A percentile compares a stretch with the other conserved stretches of the same genome.
Evolutionary conservation across 176 grass and related monocot species (phyloP).

Genomic region (Avena sativa): DNA sequence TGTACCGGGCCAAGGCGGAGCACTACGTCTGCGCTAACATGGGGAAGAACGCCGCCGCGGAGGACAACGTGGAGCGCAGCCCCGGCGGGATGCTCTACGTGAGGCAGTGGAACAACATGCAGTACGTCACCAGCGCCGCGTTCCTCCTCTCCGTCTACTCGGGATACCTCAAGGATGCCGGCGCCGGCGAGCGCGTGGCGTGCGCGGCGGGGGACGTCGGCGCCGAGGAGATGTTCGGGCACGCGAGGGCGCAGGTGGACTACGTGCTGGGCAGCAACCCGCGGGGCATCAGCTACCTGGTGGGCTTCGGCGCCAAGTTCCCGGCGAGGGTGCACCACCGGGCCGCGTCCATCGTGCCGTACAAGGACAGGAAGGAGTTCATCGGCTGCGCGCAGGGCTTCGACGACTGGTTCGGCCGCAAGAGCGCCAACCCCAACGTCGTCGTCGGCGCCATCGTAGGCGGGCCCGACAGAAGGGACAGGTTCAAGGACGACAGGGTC

Average conservation of each 20-base stretch:
- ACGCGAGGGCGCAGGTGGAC: constrained; percentile 56
- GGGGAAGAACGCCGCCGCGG: constrained; percentile 49
- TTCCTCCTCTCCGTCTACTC: constrained; percentile 76
- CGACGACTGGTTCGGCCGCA: constrained; percentile 60
- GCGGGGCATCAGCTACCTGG: constrained; percentile 71
- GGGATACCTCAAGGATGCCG: constrained; percentile 29
- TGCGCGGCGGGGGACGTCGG: constrained; percentile 28
- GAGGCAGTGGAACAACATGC: constrained; percentile 88
- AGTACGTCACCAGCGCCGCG: constrained; percentile 68
- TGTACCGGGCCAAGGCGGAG: constrained; percentile 76
- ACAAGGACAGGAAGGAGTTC: constrained; percentile 54
- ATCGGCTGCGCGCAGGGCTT: constrained; percentile 70
- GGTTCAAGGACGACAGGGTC: constrained; percentile 57
- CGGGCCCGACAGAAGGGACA: constrained; percentile 59
- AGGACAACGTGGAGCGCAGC: constrained; percentile 71
- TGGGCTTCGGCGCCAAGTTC: constrained; percentile 68
- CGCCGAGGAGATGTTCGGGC: constrained; percentile 49
- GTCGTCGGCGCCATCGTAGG: constrained; percentile 78
- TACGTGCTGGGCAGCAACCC: constrained; percentile 83
- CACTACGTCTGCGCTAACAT: constrained; percentile 73
- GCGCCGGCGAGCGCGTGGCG: neutral
- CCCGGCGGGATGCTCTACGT: constrained; percentile 73
- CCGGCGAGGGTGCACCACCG: constrained; percentile 70
- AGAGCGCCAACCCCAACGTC: constrained; percentile 61
- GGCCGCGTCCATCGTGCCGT: constrained; percentile 68